phyloP scores from a whole-genome alignment of 2,329 filamentous ascomycete species.

The Plenodomus lindquistii region DNA sequence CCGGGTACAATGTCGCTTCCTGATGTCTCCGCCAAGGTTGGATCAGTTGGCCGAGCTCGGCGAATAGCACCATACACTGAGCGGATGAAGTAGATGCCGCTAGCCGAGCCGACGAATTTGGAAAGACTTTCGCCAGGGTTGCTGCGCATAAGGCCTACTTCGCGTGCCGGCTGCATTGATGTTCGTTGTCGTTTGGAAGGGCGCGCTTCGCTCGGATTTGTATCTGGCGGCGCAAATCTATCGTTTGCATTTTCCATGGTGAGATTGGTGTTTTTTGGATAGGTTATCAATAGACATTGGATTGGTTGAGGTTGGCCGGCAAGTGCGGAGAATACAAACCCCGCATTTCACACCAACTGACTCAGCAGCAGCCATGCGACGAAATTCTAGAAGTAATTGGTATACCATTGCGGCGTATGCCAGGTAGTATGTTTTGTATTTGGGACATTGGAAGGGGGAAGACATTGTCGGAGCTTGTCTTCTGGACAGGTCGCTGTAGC shows the following conservation, averaged over 20 bases:
- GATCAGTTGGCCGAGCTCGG: conserved; percentile 22
- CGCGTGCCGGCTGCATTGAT: conserved; percentile 32
- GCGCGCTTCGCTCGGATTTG: conserved; percentile 2
- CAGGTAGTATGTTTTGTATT: not conserved
- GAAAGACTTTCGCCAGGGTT: conserved; percentile 52
- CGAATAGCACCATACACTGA: conserved; percentile 57
- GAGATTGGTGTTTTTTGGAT: not conserved
- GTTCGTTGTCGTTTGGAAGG: conserved; percentile 19
- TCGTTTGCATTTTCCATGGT: conserved; percentile 12
- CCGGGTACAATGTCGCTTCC: conserved; percentile 56
- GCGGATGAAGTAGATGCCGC: conserved; percentile 63
- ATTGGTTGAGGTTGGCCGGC: not conserved
- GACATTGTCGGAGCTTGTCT: too few relatives aligned
- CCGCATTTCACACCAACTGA: conserved; percentile 6
- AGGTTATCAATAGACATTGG: too few relatives aligned
- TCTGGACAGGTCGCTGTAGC: too few relatives aligned
- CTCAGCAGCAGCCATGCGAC: not conserved
- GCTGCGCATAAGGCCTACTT: conserved; percentile 58
- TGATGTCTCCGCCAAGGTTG: conserved; percentile 24
- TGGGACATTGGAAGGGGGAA: not conserved
- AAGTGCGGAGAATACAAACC: conserved; percentile 14
- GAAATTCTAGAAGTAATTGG: conserved; percentile 10
- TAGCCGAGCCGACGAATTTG: conserved; percentile 61
- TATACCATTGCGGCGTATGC: conserved; percentile 1
- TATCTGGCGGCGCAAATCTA: conserved; percentile 2